phyloP scores from a whole-genome alignment of 352 stramenopile species.

The Phytophthora megakarya region DNA sequence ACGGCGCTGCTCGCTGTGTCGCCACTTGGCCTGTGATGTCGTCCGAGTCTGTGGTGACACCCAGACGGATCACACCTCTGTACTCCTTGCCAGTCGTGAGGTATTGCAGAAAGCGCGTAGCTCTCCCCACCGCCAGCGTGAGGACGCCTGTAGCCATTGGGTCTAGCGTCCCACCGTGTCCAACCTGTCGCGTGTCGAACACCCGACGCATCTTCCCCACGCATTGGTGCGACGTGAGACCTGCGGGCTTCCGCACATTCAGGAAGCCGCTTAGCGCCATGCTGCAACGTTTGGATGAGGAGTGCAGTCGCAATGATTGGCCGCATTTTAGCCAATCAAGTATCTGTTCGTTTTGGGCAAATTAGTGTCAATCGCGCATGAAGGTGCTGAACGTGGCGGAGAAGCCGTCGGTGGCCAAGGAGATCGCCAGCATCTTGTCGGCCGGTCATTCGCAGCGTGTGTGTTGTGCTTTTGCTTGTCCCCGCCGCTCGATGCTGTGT shows the following conservation, averaged over 20 bases:
- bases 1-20: constrained; percentile 55
- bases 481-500: not conserved
- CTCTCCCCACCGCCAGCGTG: constrained; percentile 75
- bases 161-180: constrained; percentile 87
- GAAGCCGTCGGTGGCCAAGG: constrained; percentile 99
- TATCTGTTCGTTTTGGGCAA: not conserved
- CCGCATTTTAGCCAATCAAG: constrained; percentile 13
- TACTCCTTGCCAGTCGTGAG: constrained; percentile 80
- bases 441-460: constrained; percentile 61
- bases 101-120: constrained; percentile 86
- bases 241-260: constrained; percentile 78
- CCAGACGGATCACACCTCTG: constrained; percentile 70
- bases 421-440: constrained; percentile 95
- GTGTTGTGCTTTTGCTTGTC: constrained; percentile 22
- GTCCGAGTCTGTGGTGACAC: constrained; percentile 79
- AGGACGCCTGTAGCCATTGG: constrained; percentile 89
- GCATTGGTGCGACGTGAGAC: constrained; percentile 82
- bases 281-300: not conserved
- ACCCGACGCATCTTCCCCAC: constrained; percentile 70
- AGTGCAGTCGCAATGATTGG: constrained; percentile 18
- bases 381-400: constrained; percentile 98
- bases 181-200: constrained; percentile 74
- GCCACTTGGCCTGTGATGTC: constrained; percentile 77
- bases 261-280: constrained; percentile 67
- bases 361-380: constrained; percentile 51